Evolutionary conservation across 257 asterid species (phyloP), one percentile per base, ranked within the genome.

Genomic region (Plantago elongata): DNA sequence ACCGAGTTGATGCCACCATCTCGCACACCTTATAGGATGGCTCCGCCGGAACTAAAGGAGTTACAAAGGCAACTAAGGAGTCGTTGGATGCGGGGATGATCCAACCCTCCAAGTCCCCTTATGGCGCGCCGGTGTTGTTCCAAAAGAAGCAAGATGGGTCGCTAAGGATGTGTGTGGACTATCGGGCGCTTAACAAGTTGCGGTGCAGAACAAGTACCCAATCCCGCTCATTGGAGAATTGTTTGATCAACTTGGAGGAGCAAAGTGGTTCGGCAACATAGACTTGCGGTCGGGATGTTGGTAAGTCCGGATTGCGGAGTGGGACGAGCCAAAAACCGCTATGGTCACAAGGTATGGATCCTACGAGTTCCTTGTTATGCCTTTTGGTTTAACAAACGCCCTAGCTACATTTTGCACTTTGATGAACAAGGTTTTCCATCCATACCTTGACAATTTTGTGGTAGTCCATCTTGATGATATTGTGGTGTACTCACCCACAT

Each of bases 401-500:
- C 38, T 42, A 0, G 44, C 61, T 3, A 55, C 61, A 1, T 27
- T 55, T 13, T 55, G 45, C 11, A 55, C 61, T 9, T 7, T 30
- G 3, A 56, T 56, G 43, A 54, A 54, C 3, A 9, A 27, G 42
- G 60, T 27, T 0, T 54, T 54, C 8, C 15, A 11, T 0, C 40
- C 60, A 5, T 54, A 9, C 15, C 27, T 29, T 1, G 57, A 51
- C 1, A 51, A 51, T 1, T 3, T 54, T 18, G 59, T 54, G 0
- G 40, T 54, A 3, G 45, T 56, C 0, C 11, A 30, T 30, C 61
- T 56, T 0, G 61, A 56, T 13, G 61, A 56, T 12, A 56, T 56
- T 6, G 61, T 56, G 1, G 45, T 56, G 11, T 56, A 56, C 61
- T 56, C 61, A 12, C 10, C 54, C 46, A 63, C 58, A 14, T 13